Evolutionary conservation across 148 eudicot species (phyloP).

Genomic region (Tetragonia tetragonoides): DNA sequence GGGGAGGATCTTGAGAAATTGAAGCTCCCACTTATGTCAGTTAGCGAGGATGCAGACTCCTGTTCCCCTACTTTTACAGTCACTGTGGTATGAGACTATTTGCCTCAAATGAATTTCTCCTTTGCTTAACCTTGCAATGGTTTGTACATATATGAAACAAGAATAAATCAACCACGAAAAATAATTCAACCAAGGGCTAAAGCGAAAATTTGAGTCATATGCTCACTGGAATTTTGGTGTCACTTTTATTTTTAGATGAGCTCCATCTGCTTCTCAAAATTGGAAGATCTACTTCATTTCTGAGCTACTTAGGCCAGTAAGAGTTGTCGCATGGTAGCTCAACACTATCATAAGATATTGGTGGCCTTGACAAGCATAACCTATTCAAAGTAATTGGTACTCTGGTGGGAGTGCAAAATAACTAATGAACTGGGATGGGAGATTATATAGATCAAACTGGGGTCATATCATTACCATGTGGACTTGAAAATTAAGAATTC

Average conservation of each 20-base stretch:
- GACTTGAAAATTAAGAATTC: neutral
- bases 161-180: neutral
- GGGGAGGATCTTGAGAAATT: conserved; percentile 76
- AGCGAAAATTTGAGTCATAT: neutral
- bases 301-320: neutral
- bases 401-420: neutral
- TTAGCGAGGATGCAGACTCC: conserved; percentile 51
- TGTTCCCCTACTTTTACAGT: conserved; percentile 79
- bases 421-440: neutral
- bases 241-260: neutral
- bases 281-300: neutral
- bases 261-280: neutral
- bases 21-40: conserved; percentile 80
- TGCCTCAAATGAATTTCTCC: neutral
- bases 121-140: neutral
- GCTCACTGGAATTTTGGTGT: neutral
- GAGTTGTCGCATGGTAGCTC: neutral
- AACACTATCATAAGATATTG: neutral
- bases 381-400: neutral
- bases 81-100: conserved; percentile 83
- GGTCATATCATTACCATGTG: neutral
- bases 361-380: neutral
- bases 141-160: neutral
- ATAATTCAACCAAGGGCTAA: neutral
- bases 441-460: neutral